Base-by-base conservation (phyloP, 108 stramenopile genomes). In the Mayamaea pseudoterrestris region DNA sequence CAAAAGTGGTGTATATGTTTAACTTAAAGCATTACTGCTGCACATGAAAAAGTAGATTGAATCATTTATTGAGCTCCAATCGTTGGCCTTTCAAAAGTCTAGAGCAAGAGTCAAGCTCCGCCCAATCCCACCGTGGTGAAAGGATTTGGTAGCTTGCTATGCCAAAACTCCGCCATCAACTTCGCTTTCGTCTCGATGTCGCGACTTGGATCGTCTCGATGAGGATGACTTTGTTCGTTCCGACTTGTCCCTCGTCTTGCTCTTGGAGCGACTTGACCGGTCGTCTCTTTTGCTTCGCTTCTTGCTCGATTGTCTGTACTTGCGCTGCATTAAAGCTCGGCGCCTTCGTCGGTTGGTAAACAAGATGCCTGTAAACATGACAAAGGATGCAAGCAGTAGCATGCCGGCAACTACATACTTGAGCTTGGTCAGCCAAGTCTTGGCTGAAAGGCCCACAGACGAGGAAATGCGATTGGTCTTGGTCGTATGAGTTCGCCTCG, bases 361-460 rank as follows among this genome's bases (percentile, higher is more conserved):
- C 21, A 90, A 56, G 28, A 90, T 90, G 26, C 88, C 88, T 14
- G 83, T 74, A 58, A 90, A 90, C 83, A 90, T 84, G 57, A 90
- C 77, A 24, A 90, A 50, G 36, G 74, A 76, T 2, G 78, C 80
- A 6, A 83, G 51, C 30, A 90, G 50, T 49, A 83, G 67, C 7
- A 82, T 44, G 27, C 78, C 76, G 25, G 80, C 88, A n/a, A 76
- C 47, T 13, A 69, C 80, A 60, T 90, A 90, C 73, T 90, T 90
- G 28, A 79, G 60, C 50, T 84, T 84, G 39, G 71, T 78, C 2
- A 58, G 49, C 72, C 70, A 78, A 6, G 69, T 59, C 32, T 89
- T 77, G 44, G 70, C 53, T 27, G 66, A 47, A 29, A 66, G 57
- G 27, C 46, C 49, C 8, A 21, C 32, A 6, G 49, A 39, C 0